phyloP scores from a whole-genome alignment of 768 basidiomycete species.

The Panaeolus papilionaceus region DNA sequence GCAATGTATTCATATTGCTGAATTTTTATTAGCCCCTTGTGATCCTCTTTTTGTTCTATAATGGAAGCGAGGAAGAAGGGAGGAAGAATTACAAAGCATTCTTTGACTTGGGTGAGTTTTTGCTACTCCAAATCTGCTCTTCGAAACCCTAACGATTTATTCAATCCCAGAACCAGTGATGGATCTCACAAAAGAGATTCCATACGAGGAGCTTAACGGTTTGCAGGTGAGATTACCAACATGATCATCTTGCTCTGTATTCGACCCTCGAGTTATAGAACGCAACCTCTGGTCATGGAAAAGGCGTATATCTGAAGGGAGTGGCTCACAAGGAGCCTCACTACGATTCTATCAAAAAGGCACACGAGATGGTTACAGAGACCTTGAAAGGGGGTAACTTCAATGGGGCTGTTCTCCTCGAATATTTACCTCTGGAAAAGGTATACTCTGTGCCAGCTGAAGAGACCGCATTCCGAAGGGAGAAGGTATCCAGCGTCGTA shows the following conservation, averaged over 20 bases:
- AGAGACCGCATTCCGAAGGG: conserved; percentile 48
- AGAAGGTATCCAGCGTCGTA: conserved; percentile 39
- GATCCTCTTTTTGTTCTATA: conserved; percentile 47
- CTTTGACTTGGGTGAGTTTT: conserved; percentile 47
- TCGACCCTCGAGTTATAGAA: too few species aligned
- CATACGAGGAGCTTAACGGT: conserved; percentile 50
- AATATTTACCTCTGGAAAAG: conserved; percentile 49
- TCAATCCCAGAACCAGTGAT: conserved; percentile 44
- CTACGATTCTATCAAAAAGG: too few species aligned
- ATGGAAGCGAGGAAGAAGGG: conserved; percentile 57
- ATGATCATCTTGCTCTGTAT: too few species aligned
- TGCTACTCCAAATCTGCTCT: neutral
- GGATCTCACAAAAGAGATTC: conserved; percentile 50
- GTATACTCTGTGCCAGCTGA: conserved; percentile 40
- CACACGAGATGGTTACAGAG: too few species aligned
- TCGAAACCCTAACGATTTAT: neutral
- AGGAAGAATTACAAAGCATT: conserved; percentile 47
- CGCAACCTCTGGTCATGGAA: too few species aligned
- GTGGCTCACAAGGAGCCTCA: too few species aligned
- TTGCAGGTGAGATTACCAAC: conserved; percentile 21
- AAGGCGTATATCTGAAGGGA: too few species aligned
- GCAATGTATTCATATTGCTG: neutral
- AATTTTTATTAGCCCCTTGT: conserved; percentile 44
- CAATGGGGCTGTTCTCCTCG: conserved; percentile 36
- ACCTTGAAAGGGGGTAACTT: too few species aligned